Evolutionary conservation across 805 yeast genomes (phyloP).

Genomic region (Wickerhamomyces alni): DNA sequence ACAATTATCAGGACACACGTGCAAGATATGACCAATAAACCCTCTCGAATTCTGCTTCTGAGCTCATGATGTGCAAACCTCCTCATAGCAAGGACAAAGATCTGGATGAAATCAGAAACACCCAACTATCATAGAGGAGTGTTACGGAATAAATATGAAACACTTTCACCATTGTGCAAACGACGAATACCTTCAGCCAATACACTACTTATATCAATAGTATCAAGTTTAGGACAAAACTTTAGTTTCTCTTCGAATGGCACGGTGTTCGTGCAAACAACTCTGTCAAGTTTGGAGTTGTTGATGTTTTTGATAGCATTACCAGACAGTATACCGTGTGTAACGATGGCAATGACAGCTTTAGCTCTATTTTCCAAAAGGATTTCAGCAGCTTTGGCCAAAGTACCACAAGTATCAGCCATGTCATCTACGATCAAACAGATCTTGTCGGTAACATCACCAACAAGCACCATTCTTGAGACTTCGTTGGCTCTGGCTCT

Average conservation of each 20-base stretch:
- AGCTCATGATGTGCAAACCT: too few relatives aligned
- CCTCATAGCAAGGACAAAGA: too few relatives aligned
- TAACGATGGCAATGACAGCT: constrained; percentile 74
- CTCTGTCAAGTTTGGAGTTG: constrained; percentile 58
- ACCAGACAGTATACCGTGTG: constrained; percentile 76
- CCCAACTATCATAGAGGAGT: too few relatives aligned
- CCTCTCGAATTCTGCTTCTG: too few relatives aligned
- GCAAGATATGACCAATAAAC: too few relatives aligned
- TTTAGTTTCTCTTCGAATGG: constrained; percentile 63
- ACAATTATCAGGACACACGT: too few relatives aligned
- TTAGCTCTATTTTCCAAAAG: constrained; percentile 62
- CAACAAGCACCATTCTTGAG: constrained; percentile 78
- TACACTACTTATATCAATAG: constrained; percentile 66
- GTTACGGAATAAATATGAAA: constrained; percentile 69
- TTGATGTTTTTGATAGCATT: constrained; percentile 68
- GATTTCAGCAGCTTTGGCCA: constrained; percentile 77
- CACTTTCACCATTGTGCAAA: constrained; percentile 82
- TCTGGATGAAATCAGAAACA: too few relatives aligned
- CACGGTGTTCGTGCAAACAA: constrained; percentile 76
- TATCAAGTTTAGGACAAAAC: constrained; percentile 56
- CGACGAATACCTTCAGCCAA: constrained; percentile 81
- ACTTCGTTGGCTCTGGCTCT: constrained; percentile 81
- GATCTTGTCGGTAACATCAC: constrained; percentile 71
- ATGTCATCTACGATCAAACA: constrained; percentile 82
- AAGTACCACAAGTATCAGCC: constrained; percentile 88